phyloP scores from a whole-genome alignment of 2,329 filamentous ascomycete species.

The Aspergillus novofumigatus region DNA sequence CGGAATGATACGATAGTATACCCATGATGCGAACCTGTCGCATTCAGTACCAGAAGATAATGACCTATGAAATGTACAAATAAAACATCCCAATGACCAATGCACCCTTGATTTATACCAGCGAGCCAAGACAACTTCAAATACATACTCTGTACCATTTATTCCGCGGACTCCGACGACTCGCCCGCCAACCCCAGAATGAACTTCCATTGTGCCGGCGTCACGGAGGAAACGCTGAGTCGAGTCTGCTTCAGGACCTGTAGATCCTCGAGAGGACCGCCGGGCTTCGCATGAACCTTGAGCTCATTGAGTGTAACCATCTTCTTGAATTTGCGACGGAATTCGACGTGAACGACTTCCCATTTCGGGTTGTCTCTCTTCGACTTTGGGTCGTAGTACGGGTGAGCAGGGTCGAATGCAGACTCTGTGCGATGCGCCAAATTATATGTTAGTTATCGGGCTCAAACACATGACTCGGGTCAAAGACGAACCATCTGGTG shows the following conservation, averaged over 20 bases:
- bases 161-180: slow-evolving; percentile 11
- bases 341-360: slow-evolving; percentile 85
- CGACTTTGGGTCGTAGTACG: slow-evolving; percentile 81
- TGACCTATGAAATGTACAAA: neutral
- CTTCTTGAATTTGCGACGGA: slow-evolving; percentile 73
- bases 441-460: slow-evolving; percentile 8
- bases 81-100: neutral
- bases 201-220: slow-evolving; percentile 45
- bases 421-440: slow-evolving; percentile 46
- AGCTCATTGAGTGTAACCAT: slow-evolving; percentile 69
- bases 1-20: neutral
- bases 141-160: neutral
- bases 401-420: slow-evolving; percentile 65
- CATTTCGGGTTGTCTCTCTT: slow-evolving; percentile 69
- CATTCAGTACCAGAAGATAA: neutral
- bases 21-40: neutral
- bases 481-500: slow-evolving; percentile 63
- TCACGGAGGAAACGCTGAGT: slow-evolving; percentile 65
- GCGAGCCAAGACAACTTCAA: neutral
- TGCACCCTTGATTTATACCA: neutral
- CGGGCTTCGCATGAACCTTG: slow-evolving; percentile 57
- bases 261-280: slow-evolving; percentile 63
- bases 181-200: slow-evolving; percentile 42
- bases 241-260: slow-evolving; percentile 79
- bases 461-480: slow-evolving; percentile 11